A percentile compares a stretch with the other conserved stretches of the same genome.
phyloP scores from a whole-genome alignment of 2,329 filamentous ascomycete genomes.

The Pezicula radicicola region DNA sequence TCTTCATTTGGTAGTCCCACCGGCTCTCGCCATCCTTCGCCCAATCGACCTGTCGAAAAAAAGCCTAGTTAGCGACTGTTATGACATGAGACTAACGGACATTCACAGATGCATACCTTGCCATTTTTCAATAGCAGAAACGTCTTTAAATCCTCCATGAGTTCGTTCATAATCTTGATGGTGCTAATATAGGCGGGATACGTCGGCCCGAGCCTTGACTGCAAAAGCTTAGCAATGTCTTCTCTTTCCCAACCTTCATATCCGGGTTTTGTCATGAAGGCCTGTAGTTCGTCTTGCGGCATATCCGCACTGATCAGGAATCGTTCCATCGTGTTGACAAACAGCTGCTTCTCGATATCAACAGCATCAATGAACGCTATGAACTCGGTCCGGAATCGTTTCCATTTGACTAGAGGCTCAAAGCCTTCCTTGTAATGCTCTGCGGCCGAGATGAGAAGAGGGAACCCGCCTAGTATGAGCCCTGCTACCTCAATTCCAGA shows the following conservation, averaged over 20 bases:
- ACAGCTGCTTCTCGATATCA: constrained; percentile 18
- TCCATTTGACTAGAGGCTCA: constrained; percentile 20
- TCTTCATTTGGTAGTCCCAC: constrained; percentile 22
- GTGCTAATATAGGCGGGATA: constrained; percentile 15
- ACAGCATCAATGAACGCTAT: constrained; percentile 17
- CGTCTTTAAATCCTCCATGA: constrained; percentile 15
- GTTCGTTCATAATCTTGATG: constrained; percentile 13
- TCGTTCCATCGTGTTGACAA: constrained; percentile 14
- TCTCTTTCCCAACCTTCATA: constrained; percentile 16
- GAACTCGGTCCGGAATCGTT: constrained; percentile 18
- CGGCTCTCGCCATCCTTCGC: constrained; percentile 12
- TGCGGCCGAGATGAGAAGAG: constrained; percentile 16
- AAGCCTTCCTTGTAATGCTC: constrained; percentile 22
- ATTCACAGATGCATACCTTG: constrained; percentile 4
- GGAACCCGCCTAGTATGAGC: constrained; percentile 19
- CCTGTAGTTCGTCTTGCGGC: constrained; percentile 13
- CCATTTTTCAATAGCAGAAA: constrained; percentile 20
- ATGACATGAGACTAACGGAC: background rate
- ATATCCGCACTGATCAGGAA: constrained; percentile 18
- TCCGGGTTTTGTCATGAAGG: constrained; percentile 10
- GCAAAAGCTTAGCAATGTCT: constrained; percentile 11
- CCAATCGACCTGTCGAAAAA: constrained; percentile 18
- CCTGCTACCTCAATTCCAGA: constrained; percentile 20
- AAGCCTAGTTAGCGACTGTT: background rate
- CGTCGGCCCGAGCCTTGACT: constrained; percentile 13